Percentiles rank a stretch among this genome's conserved stretches.
phyloP scores from a whole-genome alignment of 768 basidiomycete species.

The Lactifluus volemus region DNA sequence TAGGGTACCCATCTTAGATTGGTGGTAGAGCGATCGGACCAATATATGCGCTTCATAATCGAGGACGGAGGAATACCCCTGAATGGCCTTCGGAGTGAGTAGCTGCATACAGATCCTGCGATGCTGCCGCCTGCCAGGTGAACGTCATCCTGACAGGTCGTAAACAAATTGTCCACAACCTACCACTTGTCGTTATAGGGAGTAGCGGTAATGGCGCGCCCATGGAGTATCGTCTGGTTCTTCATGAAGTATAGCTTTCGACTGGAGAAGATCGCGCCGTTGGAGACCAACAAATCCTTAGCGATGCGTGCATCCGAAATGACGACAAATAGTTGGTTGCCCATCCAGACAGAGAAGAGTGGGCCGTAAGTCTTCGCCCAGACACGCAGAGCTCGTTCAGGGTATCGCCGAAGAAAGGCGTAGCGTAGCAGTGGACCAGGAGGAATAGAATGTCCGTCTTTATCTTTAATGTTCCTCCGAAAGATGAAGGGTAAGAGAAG shows the following conservation, averaged over 20 bases:
- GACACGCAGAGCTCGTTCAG: slow-evolving; percentile 34
- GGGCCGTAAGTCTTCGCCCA: slow-evolving; percentile 39
- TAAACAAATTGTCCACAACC: not conserved
- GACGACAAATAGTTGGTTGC: slow-evolving; percentile 39
- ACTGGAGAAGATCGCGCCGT: slow-evolving; percentile 39
- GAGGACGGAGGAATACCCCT: slow-evolving; percentile 29
- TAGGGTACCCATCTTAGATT: slow-evolving; percentile 25
- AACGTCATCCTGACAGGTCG: not conserved
- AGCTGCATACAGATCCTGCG: slow-evolving; percentile 32
- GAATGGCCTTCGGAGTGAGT: slow-evolving; percentile 30
- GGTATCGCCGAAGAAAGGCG: slow-evolving; percentile 33
- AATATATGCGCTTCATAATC: slow-evolving; percentile 35
- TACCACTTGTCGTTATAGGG: slow-evolving; percentile 38
- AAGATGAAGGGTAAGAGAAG: slow-evolving; percentile 18
- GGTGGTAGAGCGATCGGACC: slow-evolving; percentile 30
- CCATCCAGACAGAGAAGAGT: slow-evolving; percentile 38
- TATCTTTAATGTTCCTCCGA: slow-evolving; percentile 20
- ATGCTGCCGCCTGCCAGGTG: slow-evolving; percentile 31
- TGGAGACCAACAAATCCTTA: slow-evolving; percentile 37
- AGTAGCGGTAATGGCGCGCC: slow-evolving; percentile 37
- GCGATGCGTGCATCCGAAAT: slow-evolving; percentile 37
- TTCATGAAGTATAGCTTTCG: slow-evolving; percentile 41
- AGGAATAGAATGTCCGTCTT: slow-evolving; percentile 22
- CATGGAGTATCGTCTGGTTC: slow-evolving; percentile 35
- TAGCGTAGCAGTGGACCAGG: slow-evolving; percentile 25